These are phyloP conservation scores for Porpolomopsis calyptriformis DNA, from an alignment of 768 basidiomycete genomes.

Conservation along the genomic window DNA sequence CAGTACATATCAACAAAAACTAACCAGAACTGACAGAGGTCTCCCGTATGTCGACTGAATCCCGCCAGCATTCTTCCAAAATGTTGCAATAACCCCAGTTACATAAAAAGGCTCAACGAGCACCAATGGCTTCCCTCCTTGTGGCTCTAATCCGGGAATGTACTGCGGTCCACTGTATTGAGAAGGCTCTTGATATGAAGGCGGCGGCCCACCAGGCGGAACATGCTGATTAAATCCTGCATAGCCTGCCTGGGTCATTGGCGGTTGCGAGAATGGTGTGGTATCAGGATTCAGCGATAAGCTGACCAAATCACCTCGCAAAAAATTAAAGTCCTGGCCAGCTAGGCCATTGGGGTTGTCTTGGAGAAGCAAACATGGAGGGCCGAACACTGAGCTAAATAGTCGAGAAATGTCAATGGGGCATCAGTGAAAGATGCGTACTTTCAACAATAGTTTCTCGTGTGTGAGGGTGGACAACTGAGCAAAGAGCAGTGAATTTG, in stretches of 20 bases:
- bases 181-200: not conserved
- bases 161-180: not conserved
- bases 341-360: conserved; percentile 6
- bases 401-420: not conserved
- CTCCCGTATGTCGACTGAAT: conserved; percentile 2
- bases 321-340: conserved; percentile 2
- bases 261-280: not conserved
- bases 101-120: conserved; percentile 4
- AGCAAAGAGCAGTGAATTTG: conserved; percentile 3
- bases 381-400: not conserved
- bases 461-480: conserved; percentile 2
- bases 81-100: not conserved
- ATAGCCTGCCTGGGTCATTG: not conserved
- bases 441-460: conserved; percentile 6
- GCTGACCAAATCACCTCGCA: not conserved
- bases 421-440: not conserved
- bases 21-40: conserved; percentile 1
- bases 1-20: not conserved
- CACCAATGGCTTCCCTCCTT: not conserved
- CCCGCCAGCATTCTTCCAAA: not conserved
- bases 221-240: too few relatives aligned
- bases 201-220: too few relatives aligned
- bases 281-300: conserved; percentile 1
- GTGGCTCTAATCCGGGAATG: not conserved
- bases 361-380: not conserved